Evolutionary conservation across 176 grass and related monocot genomes (phyloP).

Genomic region (Cocos nucifera): DNA sequence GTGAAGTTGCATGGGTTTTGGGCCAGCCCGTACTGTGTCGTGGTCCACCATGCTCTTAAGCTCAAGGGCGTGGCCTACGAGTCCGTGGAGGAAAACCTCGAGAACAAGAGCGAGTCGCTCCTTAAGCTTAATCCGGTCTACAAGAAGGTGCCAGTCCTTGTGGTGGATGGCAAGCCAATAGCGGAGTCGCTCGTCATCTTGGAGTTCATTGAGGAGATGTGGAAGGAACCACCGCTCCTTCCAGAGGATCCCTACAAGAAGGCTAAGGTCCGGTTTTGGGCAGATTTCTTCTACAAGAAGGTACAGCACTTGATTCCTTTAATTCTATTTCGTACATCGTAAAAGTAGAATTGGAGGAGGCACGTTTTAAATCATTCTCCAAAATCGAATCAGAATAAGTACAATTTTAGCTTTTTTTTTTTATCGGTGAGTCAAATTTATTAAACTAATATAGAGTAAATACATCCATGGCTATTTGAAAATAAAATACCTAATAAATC

Average conservation of each 20-base stretch:
- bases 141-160: conserved; percentile 40
- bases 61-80: conserved; percentile 44
- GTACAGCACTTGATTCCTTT: too few relatives aligned
- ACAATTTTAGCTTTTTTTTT: too few relatives aligned
- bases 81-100: conserved; percentile 49
- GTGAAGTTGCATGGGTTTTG: conserved; percentile 22
- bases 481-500: too few relatives aligned
- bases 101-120: conserved; percentile 34
- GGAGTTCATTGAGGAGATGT: conserved; percentile 39
- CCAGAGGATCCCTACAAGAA: conserved; percentile 13
- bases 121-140: conserved; percentile 32
- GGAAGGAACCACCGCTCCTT: conserved; percentile 26
- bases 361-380: too few relatives aligned
- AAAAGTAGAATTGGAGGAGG: too few relatives aligned
- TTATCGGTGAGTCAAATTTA: too few relatives aligned
- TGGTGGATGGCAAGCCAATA: conserved; percentile 25
- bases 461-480: too few relatives aligned
- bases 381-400: too few relatives aligned
- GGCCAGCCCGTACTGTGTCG: conserved; percentile 18
- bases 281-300: conserved; percentile 24
- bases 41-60: conserved; percentile 28
- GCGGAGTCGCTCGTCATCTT: conserved; percentile 35
- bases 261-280: conserved; percentile 43
- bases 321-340: too few relatives aligned
- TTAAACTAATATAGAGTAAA: too few relatives aligned